Evolutionary conservation across 352 stramenopile genomes (phyloP).

Genomic region (Phytopythium boreale): DNA sequence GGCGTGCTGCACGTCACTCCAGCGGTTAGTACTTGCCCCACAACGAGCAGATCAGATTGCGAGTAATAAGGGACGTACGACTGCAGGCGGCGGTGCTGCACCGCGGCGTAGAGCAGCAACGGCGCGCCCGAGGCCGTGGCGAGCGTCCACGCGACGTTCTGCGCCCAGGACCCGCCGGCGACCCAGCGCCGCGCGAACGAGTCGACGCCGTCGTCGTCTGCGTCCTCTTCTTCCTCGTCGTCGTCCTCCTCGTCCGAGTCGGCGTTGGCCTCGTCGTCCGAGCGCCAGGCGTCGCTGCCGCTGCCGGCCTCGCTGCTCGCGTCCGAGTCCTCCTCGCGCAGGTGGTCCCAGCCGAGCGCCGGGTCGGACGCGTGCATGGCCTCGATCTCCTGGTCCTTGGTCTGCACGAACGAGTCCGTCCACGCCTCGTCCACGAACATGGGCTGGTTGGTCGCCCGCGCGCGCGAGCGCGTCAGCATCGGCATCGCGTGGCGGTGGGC

Average conservation of each 20-base stretch:
- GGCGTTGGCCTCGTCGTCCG: constrained; percentile 17
- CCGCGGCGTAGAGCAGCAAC: constrained; percentile 41
- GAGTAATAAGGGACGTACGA: not conserved
- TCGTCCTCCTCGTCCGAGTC: constrained; percentile 15
- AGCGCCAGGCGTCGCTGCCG: constrained; percentile 30
- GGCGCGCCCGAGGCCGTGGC: constrained; percentile 34
- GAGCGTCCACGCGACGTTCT: constrained; percentile 63
- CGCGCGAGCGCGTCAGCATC: constrained; percentile 73
- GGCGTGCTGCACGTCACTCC: not conserved
- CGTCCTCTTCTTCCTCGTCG: constrained; percentile 18
- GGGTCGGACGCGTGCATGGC: constrained; percentile 49
- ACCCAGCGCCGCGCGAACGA: constrained; percentile 26
- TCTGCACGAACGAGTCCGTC: constrained; percentile 81
- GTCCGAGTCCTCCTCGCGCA: constrained; percentile 36
- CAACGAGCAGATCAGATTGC: not conserved
- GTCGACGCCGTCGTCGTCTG: constrained; percentile 2
- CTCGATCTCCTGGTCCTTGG: constrained; percentile 84
- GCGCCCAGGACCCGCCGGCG: constrained; percentile 25
- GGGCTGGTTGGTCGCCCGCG: constrained; percentile 57
- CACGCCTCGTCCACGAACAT: constrained; percentile 79
- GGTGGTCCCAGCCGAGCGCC: constrained; percentile 48
- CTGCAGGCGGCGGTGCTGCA: constrained; percentile 8
- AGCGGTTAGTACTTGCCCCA: not conserved
- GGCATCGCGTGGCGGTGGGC: not conserved
- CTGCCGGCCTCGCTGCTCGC: constrained; percentile 13